Conservation (phyloP, 1,284 basidiomycete species). For the Boletus mariae region DNA sequence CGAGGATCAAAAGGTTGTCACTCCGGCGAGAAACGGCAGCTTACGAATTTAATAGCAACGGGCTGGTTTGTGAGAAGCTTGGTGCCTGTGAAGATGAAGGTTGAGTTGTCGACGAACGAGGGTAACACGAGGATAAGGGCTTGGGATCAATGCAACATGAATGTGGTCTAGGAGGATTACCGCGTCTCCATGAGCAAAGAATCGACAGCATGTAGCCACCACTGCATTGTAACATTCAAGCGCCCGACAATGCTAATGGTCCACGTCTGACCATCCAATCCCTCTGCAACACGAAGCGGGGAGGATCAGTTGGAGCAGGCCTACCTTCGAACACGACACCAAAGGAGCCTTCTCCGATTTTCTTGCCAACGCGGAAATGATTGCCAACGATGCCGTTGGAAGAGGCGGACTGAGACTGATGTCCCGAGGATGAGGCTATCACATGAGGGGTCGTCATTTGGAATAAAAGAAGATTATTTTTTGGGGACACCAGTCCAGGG, state of each 20-base stretch:
- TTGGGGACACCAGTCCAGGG: constrained; percentile 29
- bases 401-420: constrained; percentile 55
- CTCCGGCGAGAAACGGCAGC: constrained; percentile 32
- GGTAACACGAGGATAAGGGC: constrained; percentile 6
- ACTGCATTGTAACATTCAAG: constrained; percentile 9
- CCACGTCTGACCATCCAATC: constrained; percentile 5
- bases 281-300: constrained; percentile 1
- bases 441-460: constrained; percentile 73
- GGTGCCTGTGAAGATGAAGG: constrained; percentile 52
- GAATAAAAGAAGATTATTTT: constrained; percentile 8
- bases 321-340: constrained; percentile 80
- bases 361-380: constrained; percentile 79
- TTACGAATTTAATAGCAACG: constrained; percentile 96
- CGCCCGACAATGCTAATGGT: constrained; percentile 12
- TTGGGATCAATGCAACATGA: constrained; percentile 8
- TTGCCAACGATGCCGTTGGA: constrained; percentile 71
- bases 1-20: constrained; percentile 11
- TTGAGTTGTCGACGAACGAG: constrained; percentile 15
- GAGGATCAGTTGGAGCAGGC: constrained; percentile 10
- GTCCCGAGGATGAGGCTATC: constrained; percentile 66
- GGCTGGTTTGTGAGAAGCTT: constrained; percentile 88
- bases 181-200: constrained; percentile 7
- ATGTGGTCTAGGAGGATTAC: constrained; percentile 4
- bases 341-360: constrained; percentile 84
- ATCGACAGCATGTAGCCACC: constrained; percentile 3